These are phyloP conservation scores for Aspergillus campestris DNA, from an alignment of 495 filamentous ascomycete species.

Conservation along the genomic window DNA sequence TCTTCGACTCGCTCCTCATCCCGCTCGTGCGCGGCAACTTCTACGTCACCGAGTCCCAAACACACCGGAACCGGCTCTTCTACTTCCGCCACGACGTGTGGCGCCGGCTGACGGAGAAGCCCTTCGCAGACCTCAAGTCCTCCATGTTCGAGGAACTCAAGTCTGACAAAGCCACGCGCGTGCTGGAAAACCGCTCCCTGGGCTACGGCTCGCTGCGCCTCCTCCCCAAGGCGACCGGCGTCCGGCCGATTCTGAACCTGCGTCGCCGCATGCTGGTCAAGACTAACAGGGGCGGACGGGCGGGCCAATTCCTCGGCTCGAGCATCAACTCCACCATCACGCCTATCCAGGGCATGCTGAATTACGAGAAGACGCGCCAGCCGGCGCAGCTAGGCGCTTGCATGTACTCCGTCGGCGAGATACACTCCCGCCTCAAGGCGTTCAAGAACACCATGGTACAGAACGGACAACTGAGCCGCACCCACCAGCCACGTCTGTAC, in stretches of 20 bases:
- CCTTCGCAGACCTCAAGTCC: constrained; percentile 57
- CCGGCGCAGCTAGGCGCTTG: constrained; percentile 60
- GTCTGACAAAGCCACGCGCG: constrained; percentile 42
- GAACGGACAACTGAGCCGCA: not conserved
- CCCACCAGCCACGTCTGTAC: constrained; percentile 40
- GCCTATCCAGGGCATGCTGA: constrained; percentile 69
- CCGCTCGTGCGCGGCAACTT: constrained; percentile 83
- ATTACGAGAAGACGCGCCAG: constrained; percentile 63
- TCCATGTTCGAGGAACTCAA: constrained; percentile 77
- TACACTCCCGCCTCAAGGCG: constrained; percentile 62
- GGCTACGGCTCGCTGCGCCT: constrained; percentile 76
- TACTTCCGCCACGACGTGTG: constrained; percentile 95
- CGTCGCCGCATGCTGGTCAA: constrained; percentile 49
- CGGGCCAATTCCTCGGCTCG: constrained; percentile 40
- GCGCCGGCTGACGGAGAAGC: constrained; percentile 65
- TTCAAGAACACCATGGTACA: constrained; percentile 46
- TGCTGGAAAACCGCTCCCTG: constrained; percentile 54
- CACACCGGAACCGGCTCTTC: constrained; percentile 73
- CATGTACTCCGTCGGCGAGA: constrained; percentile 72
- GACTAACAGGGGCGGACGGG: constrained; percentile 35
- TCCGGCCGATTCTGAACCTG: constrained; percentile 84
- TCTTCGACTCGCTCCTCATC: constrained; percentile 86
- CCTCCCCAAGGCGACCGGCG: constrained; percentile 61
- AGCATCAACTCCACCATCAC: constrained; percentile 78
- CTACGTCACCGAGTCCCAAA: constrained; percentile 85